Percentiles rank a stretch among this genome's conserved stretches.
Conservation (phyloP, 176 grass and related monocot species). For the Carex myosuroides region DNA sequence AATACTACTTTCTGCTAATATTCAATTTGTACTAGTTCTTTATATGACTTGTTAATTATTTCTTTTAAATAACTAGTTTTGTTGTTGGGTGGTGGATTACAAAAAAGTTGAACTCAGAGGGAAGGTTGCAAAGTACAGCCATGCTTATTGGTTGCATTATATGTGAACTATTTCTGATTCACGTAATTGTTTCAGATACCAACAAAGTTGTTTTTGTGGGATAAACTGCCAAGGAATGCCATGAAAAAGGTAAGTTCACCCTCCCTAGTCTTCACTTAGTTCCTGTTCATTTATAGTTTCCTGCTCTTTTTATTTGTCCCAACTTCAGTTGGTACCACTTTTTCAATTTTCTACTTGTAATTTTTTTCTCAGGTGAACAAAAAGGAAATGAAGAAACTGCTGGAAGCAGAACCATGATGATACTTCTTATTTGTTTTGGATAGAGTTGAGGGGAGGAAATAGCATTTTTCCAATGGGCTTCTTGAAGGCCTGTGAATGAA, state of each 20-base stretch:
- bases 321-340: not conserved
- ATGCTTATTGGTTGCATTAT: not conserved
- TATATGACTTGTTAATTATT: not conserved
- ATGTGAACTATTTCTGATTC: slow-evolving; percentile 7
- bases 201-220: slow-evolving; percentile 70
- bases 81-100: not conserved
- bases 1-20: not conserved
- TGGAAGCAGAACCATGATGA: slow-evolving; percentile 28
- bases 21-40: not conserved
- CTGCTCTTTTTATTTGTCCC: not conserved
- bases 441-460: not conserved
- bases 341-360: not conserved
- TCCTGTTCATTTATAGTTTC: not conserved
- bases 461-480: not conserved
- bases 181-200: slow-evolving; percentile 52
- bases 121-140: not conserved
- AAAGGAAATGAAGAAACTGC: slow-evolving; percentile 76
- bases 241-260: slow-evolving; percentile 77
- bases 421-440: not conserved
- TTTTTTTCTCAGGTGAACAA: slow-evolving; percentile 80
- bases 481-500: not conserved
- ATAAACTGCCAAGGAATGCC: slow-evolving; percentile 93
- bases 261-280: not conserved
- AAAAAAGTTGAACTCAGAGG: not conserved
- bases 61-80: slow-evolving; percentile 3